Evolutionary conservation across 805 yeast genomes (phyloP), one percentile per base, ranked within the genome.

Genomic region (Monosporozyma aquatica): DNA sequence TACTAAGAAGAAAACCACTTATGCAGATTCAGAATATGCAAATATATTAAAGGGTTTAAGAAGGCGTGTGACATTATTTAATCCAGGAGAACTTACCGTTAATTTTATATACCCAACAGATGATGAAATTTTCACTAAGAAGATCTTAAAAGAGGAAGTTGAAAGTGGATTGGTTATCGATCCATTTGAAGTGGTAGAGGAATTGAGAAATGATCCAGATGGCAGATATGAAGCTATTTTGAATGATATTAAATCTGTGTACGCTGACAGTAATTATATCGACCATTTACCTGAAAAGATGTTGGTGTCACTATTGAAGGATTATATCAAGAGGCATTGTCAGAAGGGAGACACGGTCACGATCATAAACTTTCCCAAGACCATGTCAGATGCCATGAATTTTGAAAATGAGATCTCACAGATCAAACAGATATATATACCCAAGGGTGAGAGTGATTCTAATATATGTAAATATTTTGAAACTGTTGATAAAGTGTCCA

Each of bases 391-490:
- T 46, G 82, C 86, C 3, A 74, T 79, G 41, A 77, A 75, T 52
- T 83, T 83, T 48, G 92, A 83, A 56, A 82, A 78, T 50, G 85
- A 81, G 45, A 69, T 82, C 22, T 71, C 79, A 2, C 70, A 71
- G 8, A 61, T 72, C 39, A 58, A 67, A 43, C 66, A 69, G 39
- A 41, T 76, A 32, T 59, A 45, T 48, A 44, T 49, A 21, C 49
- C 53, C n/a, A 49, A 45, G 24, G 33, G 40, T 5, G 29, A 46
- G 3, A 57, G 41, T 3, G 72, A 68, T 22, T 47, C 64, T 5
- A 77, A 77, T 44, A 71, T 81, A 11, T 65, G 72, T 37, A 77
- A 76, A 33, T 83, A 83, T 59, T 82, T 78, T 54, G 70, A 72
- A 10, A 79, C 85, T 15, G 89, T 83, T 13, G 70, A 72, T 41